These are phyloP conservation scores for Xylaria arbuscula DNA, from an alignment of 2,329 filamentous ascomycete species.

Conservation along the genomic window DNA sequence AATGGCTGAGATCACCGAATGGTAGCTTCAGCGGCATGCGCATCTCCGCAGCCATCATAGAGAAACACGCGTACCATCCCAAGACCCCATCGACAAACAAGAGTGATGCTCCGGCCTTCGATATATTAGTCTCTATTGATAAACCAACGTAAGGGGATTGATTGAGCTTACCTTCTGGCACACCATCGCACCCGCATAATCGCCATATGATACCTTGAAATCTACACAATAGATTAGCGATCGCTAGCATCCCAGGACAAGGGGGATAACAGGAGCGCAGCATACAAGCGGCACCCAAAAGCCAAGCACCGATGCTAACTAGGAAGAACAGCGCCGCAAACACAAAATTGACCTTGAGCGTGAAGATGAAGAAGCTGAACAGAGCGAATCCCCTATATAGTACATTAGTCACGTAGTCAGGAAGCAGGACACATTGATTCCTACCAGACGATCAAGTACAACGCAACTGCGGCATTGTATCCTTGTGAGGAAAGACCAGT, in stretches of 20 bases:
- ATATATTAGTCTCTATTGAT: not conserved
- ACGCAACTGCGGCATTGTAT: not conserved
- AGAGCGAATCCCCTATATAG: not conserved
- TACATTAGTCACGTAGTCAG: not conserved
- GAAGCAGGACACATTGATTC: not conserved
- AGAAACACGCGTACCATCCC: not conserved
- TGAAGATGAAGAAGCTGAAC: not conserved
- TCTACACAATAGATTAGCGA: not conserved
- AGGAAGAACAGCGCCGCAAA: not conserved
- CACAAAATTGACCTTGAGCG: not conserved
- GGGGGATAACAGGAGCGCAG: not conserved
- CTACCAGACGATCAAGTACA: not conserved
- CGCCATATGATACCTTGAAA: not conserved
- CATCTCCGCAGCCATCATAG: not conserved
- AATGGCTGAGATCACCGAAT: not conserved
- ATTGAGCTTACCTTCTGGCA: not conserved
- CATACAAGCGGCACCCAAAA: not conserved
- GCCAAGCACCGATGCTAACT: not conserved
- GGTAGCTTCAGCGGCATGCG: not conserved
- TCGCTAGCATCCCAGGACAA: not conserved
- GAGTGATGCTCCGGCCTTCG: not conserved
- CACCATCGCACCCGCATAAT: not conserved
- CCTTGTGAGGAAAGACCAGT: not conserved
- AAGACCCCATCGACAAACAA: not conserved
- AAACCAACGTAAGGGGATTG: not conserved